A percentile compares a stretch with the other conserved stretches of the same genome.
Evolutionary conservation across 352 stramenopile genomes (phyloP).

Genomic region (Pythium phragmitis): DNA sequence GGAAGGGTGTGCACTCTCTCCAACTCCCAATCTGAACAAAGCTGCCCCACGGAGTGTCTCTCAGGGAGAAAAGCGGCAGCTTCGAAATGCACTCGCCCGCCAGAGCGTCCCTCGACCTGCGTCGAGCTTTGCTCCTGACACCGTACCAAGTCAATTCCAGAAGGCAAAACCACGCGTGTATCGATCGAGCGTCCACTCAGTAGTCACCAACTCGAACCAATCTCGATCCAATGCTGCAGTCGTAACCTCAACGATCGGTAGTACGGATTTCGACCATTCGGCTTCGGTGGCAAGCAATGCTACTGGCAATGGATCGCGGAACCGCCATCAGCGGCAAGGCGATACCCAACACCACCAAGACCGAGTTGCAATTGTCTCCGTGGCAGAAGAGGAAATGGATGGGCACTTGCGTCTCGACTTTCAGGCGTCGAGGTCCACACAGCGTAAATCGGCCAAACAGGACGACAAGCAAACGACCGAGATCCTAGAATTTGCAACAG

Average conservation of each 20-base stretch:
- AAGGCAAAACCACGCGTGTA: constrained; percentile 57
- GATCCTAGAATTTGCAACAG: not conserved
- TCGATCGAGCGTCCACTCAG: constrained; percentile 5
- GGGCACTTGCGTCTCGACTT: constrained; percentile 26
- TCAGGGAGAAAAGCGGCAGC: not conserved
- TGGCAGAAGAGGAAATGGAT: constrained; percentile 7
- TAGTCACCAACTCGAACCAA: constrained; percentile 30
- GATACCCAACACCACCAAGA: not conserved
- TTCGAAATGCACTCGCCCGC: not conserved
- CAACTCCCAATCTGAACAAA: not conserved
- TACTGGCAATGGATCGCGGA: constrained; percentile 7
- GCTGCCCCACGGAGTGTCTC: not conserved
- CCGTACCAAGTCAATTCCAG: constrained; percentile 61
- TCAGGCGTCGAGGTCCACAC: not conserved
- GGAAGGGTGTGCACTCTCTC: constrained; percentile 1
- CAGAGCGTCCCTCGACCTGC: not conserved
- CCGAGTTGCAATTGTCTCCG: constrained; percentile 7
- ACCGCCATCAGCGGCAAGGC: not conserved
- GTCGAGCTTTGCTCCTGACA: constrained; percentile 29
- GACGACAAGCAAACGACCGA: not conserved
- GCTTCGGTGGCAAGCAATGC: not conserved
- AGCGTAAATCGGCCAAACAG: not conserved
- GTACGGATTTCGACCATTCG: not conserved
- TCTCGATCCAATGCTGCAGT: constrained; percentile 35
- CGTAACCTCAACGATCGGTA: constrained; percentile 25